These are phyloP conservation scores for Sporothrix euskadiensis DNA, from an alignment of 2,329 filamentous ascomycete species.

Conservation along the genomic window DNA sequence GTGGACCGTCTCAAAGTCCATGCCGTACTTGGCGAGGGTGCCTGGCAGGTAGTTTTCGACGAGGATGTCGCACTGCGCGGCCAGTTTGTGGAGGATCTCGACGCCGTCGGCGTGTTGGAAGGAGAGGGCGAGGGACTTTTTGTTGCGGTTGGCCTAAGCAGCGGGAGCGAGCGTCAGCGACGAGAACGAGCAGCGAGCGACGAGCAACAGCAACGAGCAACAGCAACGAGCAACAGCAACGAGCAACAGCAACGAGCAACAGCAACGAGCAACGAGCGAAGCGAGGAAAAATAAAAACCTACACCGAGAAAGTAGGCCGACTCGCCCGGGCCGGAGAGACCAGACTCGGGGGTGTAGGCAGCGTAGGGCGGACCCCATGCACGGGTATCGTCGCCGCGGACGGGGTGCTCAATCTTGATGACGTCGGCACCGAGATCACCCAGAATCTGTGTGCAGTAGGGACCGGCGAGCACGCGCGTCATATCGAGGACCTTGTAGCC, in stretches of 20 bases:
- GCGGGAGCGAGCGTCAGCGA: background rate
- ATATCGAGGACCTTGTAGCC: constrained; percentile 92
- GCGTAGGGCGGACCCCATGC: constrained; percentile 97
- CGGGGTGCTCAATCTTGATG: constrained; percentile 95
- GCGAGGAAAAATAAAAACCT: constrained; percentile 33
- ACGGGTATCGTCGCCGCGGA: constrained; percentile 86
- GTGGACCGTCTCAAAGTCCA: constrained; percentile 81
- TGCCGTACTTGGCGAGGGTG: constrained; percentile 80
- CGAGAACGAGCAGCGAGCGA: background rate
- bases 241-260: background rate
- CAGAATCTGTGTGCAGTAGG: constrained; percentile 95
- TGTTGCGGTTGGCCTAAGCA: constrained; percentile 86
- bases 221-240: background rate
- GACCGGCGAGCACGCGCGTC: constrained; percentile 95
- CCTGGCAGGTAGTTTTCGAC: constrained; percentile 97
- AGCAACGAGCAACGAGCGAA: background rate
- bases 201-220: background rate
- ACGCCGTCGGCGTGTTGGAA: constrained; percentile 85
- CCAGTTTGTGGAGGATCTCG: constrained; percentile 82
- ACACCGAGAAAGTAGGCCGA: constrained; percentile 93
- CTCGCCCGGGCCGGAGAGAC: constrained; percentile 73
- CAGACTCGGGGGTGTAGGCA: constrained; percentile 63
- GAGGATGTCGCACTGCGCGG: constrained; percentile 81
- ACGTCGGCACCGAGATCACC: constrained; percentile 95
- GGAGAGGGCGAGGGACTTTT: constrained; percentile 88